phyloP scores from a whole-genome alignment of 805 yeast species.

The Kluyveromyces nonfermentans region DNA sequence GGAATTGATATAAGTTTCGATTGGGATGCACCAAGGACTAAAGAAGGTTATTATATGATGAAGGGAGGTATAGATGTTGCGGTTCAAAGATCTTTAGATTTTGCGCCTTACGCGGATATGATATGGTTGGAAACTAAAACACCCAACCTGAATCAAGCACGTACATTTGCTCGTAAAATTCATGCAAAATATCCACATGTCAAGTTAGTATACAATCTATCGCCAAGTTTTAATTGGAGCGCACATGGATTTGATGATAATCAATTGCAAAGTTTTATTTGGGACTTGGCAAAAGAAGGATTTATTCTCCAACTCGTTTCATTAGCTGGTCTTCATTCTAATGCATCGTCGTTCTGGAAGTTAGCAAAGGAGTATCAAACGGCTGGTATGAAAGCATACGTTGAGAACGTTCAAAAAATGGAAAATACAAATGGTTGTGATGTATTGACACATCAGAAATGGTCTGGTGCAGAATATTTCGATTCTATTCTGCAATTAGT shows the following conservation, averaged over 20 bases:
- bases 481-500: conserved; percentile 37
- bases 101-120: conserved; percentile 50
- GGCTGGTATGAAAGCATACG: conserved; percentile 54
- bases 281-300: conserved; percentile 47
- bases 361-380: conserved; percentile 38
- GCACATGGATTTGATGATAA: conserved; percentile 43
- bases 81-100: conserved; percentile 42
- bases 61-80: conserved; percentile 45
- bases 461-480: conserved; percentile 53
- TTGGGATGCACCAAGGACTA: conserved; percentile 53
- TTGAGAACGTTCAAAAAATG: conserved; percentile 39
- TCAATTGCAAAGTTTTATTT: conserved; percentile 39
- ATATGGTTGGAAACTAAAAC: conserved; percentile 56
- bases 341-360: conserved; percentile 44
- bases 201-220: conserved; percentile 50
- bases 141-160: conserved; percentile 45
- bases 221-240: conserved; percentile 55
- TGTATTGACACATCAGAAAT: conserved; percentile 48
- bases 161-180: conserved; percentile 36
- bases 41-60: conserved; percentile 47
- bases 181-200: conserved; percentile 41
- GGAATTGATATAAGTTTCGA: conserved; percentile 36
- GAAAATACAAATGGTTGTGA: conserved; percentile 41
- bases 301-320: conserved; percentile 52
- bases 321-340: conserved; percentile 48